Base-by-base conservation (phyloP, 2,329 filamentous ascomycete species). In the Tolypocladium amazonense region DNA sequence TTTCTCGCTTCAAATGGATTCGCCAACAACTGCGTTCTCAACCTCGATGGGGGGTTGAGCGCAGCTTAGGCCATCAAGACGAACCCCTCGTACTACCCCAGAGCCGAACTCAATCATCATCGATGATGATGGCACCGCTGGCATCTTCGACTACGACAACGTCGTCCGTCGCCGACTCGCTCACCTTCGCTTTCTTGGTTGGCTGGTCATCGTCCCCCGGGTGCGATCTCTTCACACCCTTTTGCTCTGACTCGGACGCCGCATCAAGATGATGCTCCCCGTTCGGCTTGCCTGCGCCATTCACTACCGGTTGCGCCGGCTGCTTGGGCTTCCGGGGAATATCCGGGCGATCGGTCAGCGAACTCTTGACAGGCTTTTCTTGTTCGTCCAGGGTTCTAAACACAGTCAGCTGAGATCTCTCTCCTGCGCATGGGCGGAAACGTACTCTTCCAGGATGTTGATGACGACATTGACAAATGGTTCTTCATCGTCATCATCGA, bases 1-100 rank as follows among this genome's bases (percentile, higher is more conserved):
- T 96, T 95, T 71, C 79, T 96, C 20, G 88, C 84, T 37, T 80
- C 81, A 55, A 96, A 94, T 72, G 77, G 83, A 63, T 96, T 93
- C 73, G 89, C 90, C 59, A 93, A 93, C 71, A 95, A 95, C 65
- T 94, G 90, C 71, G 81, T 92, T 57, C 78, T 96, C 57, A 94
- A 92, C 71, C 79, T 96, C 35, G 92, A 96, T 72, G 92, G 92
- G 20, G 92, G 92, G 1, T 72, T 95, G 65, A 92, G 88, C 71
- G 89, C 88, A 57, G 73, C 73, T 66, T 89, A 70, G 79, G 35
- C 60, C 58, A 11, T 37, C 4, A 37, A 15, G 14, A 20, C 11
- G 30, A 35, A 14, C 50, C 50, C 4, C 30, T 35, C 30, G 20
- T 4, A 23, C 20, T 23, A 23, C 20, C 30, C 50, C 30, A 8